Evolutionary conservation across 2,329 filamentous ascomycete species (phyloP), one percentile per base, ranked within the genome.

Genomic region (Akanthomyces lecanii): DNA sequence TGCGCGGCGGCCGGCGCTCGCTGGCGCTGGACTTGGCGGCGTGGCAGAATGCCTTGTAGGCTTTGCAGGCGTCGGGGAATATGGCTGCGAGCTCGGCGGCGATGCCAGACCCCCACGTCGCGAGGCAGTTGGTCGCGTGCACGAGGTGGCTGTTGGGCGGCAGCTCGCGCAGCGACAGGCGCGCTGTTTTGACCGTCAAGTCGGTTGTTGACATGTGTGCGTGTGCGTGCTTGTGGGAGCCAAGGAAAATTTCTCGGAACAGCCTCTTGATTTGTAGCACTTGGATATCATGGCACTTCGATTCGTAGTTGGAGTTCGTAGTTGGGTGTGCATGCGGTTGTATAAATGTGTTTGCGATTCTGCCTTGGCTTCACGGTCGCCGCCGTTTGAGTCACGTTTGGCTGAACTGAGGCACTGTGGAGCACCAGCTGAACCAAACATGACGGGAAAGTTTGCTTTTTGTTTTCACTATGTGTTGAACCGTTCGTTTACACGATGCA

Each of bases 51-150:
- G 7, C 55, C 5, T 69, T 67, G 64, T 74, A 73, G 2, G 63
- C 62, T 21, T 45, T 50, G n/a, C 59, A 70, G 1, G 72, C 69
- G 1, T 65, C 64, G 0, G 71, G 71, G 11, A 73, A 74, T 5
- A 70, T 64, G 1, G 33, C n/a, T 0, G 65, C 66, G 0, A 74
- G 66, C 50, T 73, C 71, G 18, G 66, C 64, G 6, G 71, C 71
- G 44, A 74, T 67, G 18, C 73, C 71, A 1, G 68, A 64, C 36
- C 70, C 72, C 71, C 73, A 75, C 44, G 66, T 63, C 1, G 65
- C 72, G 50, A 74, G 66, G 63, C 71, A 73, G 40, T 73, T 73
- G 36, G 71, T 73, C 1, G 70, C 70, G 42, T 74, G 73, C 8
- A 73, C 67, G 55, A 74, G 66, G 52, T 71, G 69, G 50, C 62